These are phyloP conservation scores for Nicotiana sylvestris DNA, from an alignment of 257 asterid genomes.

Conservation along the genomic window DNA sequence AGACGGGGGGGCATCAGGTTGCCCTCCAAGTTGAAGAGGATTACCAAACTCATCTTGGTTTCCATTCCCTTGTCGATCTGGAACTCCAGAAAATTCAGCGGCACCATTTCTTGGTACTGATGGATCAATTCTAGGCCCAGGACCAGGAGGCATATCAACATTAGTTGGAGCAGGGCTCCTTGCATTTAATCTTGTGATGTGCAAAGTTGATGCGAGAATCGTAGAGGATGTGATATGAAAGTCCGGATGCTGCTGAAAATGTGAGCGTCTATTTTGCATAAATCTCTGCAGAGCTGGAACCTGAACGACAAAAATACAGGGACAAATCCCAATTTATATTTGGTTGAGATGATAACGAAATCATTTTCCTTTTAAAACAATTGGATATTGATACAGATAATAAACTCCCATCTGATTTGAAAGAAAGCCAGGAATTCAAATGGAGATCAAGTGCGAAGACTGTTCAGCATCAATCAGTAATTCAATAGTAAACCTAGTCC, in stretches of 20 bases:
- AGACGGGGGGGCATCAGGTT: conserved; percentile 50
- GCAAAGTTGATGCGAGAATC: conserved; percentile 88
- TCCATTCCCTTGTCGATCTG: conserved; percentile 38
- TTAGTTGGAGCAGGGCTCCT: conserved; percentile 50
- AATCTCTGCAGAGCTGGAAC: conserved; percentile 96
- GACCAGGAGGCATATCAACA: conserved; percentile 44
- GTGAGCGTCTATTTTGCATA: conserved; percentile 80
- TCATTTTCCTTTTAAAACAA: not conserved
- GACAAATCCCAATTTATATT: not conserved
- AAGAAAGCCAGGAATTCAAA: not conserved
- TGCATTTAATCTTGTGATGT: conserved; percentile 79
- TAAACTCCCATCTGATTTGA: not conserved
- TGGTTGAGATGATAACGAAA: not conserved
- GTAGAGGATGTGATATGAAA: conserved; percentile 93
- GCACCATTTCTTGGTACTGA: conserved; percentile 33
- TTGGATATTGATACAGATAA: not conserved
- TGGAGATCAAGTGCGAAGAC: not conserved
- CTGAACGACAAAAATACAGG: conserved; percentile 30
- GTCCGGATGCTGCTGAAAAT: conserved; percentile 91
- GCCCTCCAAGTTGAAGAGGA: conserved; percentile 60
- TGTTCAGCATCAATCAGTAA: not conserved
- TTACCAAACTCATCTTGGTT: conserved; percentile 49
- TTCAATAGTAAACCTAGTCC: not conserved
- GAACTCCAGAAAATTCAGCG: conserved; percentile 38
- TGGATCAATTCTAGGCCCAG: conserved; percentile 37